A percentile compares a stretch with the other conserved stretches of the same genome.
These are phyloP conservation scores for Aegilops speltoides DNA, from an alignment of 176 grass and related monocot genomes.

Conservation along the genomic window DNA sequence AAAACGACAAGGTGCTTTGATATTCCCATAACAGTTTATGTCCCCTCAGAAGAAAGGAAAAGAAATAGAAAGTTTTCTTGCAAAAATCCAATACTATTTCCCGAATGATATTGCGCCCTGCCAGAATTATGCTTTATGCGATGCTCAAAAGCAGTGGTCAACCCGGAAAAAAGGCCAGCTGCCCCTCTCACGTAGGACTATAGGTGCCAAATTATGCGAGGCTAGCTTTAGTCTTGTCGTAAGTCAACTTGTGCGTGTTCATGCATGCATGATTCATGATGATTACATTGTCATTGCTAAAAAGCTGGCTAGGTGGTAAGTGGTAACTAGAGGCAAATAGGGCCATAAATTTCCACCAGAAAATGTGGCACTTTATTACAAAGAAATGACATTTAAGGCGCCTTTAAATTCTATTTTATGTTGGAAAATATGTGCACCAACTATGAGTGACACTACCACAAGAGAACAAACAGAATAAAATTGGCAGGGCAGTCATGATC, in stretches of 20 bases:
- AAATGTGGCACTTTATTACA: not conserved
- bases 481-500: not conserved
- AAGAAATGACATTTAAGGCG: too few relatives aligned
- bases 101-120: not conserved
- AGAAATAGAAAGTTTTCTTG: not conserved
- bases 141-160: conserved; percentile 21
- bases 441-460: not conserved
- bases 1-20: conserved; percentile 20
- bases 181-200: not conserved
- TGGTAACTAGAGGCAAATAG: not conserved
- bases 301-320: not conserved
- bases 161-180: not conserved
- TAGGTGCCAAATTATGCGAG: not conserved
- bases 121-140: not conserved
- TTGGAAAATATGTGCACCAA: not conserved
- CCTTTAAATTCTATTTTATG: not conserved
- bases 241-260: conserved; percentile 12
- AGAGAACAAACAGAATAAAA: not conserved
- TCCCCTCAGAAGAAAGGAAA: not conserved
- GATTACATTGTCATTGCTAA: conserved; percentile 38
- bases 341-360: not conserved
- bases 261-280: not conserved
- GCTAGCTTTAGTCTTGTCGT: conserved; percentile 25
- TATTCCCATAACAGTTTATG: not conserved
- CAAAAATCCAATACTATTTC: not conserved